A percentile compares a stretch with the other conserved stretches of the same genome.
Conservation (phyloP, 257 asterid genomes). For the Nyctanthes arbortristis region DNA sequence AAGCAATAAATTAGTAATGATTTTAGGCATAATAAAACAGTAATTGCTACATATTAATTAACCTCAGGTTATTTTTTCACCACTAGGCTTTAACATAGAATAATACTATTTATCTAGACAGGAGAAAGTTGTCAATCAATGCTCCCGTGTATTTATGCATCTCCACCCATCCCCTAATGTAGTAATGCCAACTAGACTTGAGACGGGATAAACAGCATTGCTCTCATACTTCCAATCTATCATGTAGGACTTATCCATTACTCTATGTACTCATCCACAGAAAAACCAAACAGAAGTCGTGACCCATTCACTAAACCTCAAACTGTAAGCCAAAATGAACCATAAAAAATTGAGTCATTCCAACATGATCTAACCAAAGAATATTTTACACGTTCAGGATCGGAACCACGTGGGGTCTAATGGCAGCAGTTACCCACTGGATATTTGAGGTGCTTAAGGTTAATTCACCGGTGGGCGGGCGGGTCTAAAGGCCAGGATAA, state of each 20-base stretch:
- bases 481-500: not conserved
- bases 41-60: not conserved
- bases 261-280: not conserved
- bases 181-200: no score
- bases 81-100: not conserved
- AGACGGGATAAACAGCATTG: no score
- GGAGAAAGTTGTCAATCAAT: no score
- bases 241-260: no score
- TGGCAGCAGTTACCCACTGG: not conserved
- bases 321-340: no score
- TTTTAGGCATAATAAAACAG: not conserved
- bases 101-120: no score
- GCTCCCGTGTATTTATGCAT: no score
- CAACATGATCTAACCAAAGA: no score
- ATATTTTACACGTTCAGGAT: no score
- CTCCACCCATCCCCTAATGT: no score
- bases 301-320: not conserved
- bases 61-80: not conserved
- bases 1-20: not conserved
- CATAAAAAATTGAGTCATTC: no score
- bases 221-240: no score
- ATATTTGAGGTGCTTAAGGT: not conserved
- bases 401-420: not conserved
- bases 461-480: not conserved
- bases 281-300: not conserved